Evolutionary conservation across 176 grass and related monocot species (phyloP).

Genomic region (Phoenix roebelenii): DNA sequence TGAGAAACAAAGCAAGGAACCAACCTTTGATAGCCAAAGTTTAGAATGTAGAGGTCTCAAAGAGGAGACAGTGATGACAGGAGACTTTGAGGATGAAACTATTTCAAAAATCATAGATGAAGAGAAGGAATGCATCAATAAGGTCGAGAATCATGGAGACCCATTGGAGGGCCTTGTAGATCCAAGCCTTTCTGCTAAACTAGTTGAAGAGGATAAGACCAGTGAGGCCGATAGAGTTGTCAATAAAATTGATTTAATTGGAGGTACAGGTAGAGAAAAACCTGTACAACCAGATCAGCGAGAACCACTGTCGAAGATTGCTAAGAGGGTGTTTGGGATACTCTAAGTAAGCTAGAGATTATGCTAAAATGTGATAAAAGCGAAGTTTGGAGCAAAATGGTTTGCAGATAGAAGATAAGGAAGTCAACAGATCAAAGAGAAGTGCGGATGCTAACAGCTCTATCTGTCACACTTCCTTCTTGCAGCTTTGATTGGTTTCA

Average conservation of each 20-base stretch:
- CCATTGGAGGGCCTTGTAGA: slow-evolving; percentile 20
- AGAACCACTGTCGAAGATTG: slow-evolving; percentile 41
- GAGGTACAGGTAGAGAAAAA: slow-evolving; percentile 6
- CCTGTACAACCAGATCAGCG: slow-evolving; percentile 7
- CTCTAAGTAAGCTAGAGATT: slow-evolving; percentile 8
- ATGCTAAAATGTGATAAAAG: no score
- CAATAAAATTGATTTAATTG: not conserved
- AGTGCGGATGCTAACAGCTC: no score
- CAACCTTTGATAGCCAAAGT: not conserved
- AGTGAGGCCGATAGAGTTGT: slow-evolving; percentile 13
- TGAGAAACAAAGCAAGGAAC: slow-evolving; percentile 5
- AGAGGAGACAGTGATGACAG: slow-evolving; percentile 7
- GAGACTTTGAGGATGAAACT: not conserved
- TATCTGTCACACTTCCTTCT: no score
- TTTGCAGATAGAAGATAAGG: no score
- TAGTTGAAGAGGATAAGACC: slow-evolving; percentile 12
- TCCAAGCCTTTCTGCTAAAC: slow-evolving; percentile 1
- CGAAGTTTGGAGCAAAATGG: no score
- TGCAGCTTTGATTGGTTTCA: no score
- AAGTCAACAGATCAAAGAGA: no score
- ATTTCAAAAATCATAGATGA: not conserved
- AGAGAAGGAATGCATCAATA: not conserved
- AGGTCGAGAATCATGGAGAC: slow-evolving; percentile 1
- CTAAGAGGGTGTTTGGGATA: slow-evolving; percentile 55
- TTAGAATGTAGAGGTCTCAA: slow-evolving; percentile 1